Base-by-base conservation (phyloP, 805 yeast species). In the Pichia nakasei region DNA sequence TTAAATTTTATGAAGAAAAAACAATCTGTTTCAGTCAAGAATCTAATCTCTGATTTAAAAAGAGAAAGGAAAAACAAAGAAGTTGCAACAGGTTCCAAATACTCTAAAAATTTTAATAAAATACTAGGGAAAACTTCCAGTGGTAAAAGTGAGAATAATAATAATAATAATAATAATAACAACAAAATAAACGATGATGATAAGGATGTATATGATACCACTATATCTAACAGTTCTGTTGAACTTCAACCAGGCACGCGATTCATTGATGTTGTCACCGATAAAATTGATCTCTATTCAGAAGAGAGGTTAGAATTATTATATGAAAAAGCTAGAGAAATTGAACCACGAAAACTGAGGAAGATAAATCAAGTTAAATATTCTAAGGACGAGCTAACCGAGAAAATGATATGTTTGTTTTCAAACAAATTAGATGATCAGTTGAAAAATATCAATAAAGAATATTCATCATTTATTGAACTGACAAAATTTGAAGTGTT, bases 301-400 rank as follows among this genome's bases (percentile, higher is more conserved):
- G 53, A 45, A 4, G 27, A 37, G 15, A 52, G 55, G 17, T 44
- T 60, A 12, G 59, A 56, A 13, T 13, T 26, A 4, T 40, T 60
- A 43, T 39, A 61, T 12, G 50, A 52, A 5, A 39, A 45, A 20
- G 56, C 60, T 2, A 54, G 42, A 36, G 29, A 31, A 1, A 35
- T 45, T 2, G 48, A 55, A 18, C 48, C 53, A 1, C 44, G 48
- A 22, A 37, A 43, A 18, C 43, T 63, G 26, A 57, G 54, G 27
- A 52, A 55, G 37, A 53, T 60, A 1, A 75, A 75, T 49, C 68
- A 64, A 44, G 51, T 54, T 1, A 58, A 52, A 3, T 58, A 78
- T 41, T 60, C 69, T 20, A 77, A 72, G 52, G 76, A 69, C 8
- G 80, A 76, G 31, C 59, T 79, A 4, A 55, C 76, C 24, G 49